Base-by-base conservation (phyloP, 768 basidiomycete species). In the Tricholoma sp. region DNA sequence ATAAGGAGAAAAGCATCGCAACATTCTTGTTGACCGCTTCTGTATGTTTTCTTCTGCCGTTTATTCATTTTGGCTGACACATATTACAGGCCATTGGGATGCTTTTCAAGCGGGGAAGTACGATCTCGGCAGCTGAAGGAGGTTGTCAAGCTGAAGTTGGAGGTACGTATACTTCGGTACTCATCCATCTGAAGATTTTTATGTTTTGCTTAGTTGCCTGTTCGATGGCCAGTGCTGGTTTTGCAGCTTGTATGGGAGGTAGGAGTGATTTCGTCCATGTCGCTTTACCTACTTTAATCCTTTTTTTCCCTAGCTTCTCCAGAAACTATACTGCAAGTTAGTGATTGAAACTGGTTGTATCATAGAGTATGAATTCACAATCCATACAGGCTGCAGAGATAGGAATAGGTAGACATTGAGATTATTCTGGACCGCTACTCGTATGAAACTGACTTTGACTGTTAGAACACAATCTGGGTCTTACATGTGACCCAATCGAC, bases 61-160 rank as follows among this genome's bases (percentile, higher is more conserved):
- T 37, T 20, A 20, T 50, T 15, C 15, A n/a, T 49, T 29, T 8
- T 28, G 36, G 17, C 49, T 39, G 20, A 53, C 24, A 50, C 64
- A 28, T 58, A 11, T 60, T 18, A 17, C 50, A 91, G 89, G 89
- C 94, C 8, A 73, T 96, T 53, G 94, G 95, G 13, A 97, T 97
- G 94, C 75, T 97, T 32, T 96, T 94, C 77, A 98, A 98, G 69
- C 84, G 95, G 57, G 94, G 94, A n/a, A 93, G 92, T 59, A 96
- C 95, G 1, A 97, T 98, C 51, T 91, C 89, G 48, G 95, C 95
- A 12, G 94, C 96, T 0, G 96, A 98, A 72, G 95, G 95, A 17
- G 94, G 86, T 10, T 96, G 94, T 69, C 91, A 94, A 74, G 94
- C 94, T 17, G 94, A 96, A 74, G 95, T 98, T 4, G 95, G 95